Base-by-base conservation (phyloP, 495 filamentous ascomycete genomes). In the Podospora anserina region DNA sequence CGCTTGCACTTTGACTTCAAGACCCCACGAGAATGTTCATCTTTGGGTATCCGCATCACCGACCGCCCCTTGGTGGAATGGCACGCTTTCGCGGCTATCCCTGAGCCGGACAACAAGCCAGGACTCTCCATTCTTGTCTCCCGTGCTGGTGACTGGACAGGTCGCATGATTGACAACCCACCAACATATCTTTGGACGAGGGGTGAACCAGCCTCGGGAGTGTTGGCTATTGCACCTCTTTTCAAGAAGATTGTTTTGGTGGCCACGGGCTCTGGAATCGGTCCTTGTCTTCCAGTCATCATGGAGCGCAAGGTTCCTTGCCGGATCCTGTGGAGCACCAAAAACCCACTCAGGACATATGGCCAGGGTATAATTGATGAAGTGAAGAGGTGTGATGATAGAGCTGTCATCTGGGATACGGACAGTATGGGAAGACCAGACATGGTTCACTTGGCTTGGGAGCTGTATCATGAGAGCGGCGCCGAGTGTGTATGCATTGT, bases 141-240 rank as follows among this genome's bases (percentile, higher is more conserved):
- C 64, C 86, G 87, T 60, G 90, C 89, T 15, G 90, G 90, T 28
- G 89, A 92, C 79, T 92, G 89, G 88, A 92, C 90, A 3, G 68
- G 76, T 3, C 72, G 75, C 34, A 78, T 77, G 15, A 90, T 91
- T 77, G 72, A 81, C 28, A 73, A 83, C 39, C 84, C 85, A 5
- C 87, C 87, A 28, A 83, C 76, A 5, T 64, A 74, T 54, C 70
- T 88, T 23, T 89, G 83, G 83, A 74, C 83, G 20, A 76, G 83
- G 15, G 83, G 84, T 19, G 72, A 80, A 60, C 81, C 81, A 9
- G 79, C 87, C 54, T 83, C 80, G 56, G 89, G 89, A 57, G 86
- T 91, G 20, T 82, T 90, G 64, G 85, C 86, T 61, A 83, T 88
- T 60, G 88, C 89, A 71, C 78, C 82, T 4, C 81, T 91, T 5